These are phyloP conservation scores for Colletotrichum lupini DNA, from an alignment of 2,329 filamentous ascomycete species.

Conservation along the genomic window DNA sequence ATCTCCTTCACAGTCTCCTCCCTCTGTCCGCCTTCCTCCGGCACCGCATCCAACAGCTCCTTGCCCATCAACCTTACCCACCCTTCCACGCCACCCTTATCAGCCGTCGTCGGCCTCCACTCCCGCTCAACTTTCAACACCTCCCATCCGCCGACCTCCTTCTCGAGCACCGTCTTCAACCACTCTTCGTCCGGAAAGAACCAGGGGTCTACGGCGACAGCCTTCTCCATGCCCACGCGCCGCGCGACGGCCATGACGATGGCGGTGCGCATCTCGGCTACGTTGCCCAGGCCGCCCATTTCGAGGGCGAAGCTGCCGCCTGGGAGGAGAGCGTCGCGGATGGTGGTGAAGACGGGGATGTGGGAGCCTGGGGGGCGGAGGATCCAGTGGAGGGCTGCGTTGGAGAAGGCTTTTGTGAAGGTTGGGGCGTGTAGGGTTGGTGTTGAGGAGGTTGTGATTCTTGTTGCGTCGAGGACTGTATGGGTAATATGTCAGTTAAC, in stretches of 20 bases:
- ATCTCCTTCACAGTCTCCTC: slow-evolving; percentile 66
- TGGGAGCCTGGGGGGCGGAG: slow-evolving; percentile 58
- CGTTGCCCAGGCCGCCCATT: slow-evolving; percentile 78
- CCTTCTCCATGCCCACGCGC: slow-evolving; percentile 61
- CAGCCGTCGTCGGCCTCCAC: slow-evolving; percentile 72
- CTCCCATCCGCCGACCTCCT: slow-evolving; percentile 57
- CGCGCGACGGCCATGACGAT: slow-evolving; percentile 64
- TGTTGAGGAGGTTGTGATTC: slow-evolving; percentile 43
- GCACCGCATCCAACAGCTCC: slow-evolving; percentile 65
- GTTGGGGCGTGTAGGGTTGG: slow-evolving; percentile 16
- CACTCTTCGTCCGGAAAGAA: slow-evolving; percentile 76
- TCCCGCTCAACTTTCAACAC: slow-evolving; percentile 69
- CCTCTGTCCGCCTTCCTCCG: slow-evolving; percentile 53
- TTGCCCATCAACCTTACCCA: slow-evolving; percentile 75
- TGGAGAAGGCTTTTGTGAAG: slow-evolving; percentile 72
- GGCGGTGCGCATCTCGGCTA: slow-evolving; percentile 70
- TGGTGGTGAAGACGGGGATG: slow-evolving; percentile 62
- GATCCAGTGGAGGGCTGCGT: slow-evolving; percentile 76
- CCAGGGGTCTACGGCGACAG: slow-evolving; percentile 69
- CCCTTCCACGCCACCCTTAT: slow-evolving; percentile 69
- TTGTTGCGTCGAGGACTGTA: slow-evolving; percentile 59
- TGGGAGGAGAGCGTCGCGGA: slow-evolving; percentile 62
- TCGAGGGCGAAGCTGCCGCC: slow-evolving; percentile 74
- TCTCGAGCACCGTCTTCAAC: slow-evolving; percentile 57
- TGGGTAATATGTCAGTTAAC: background rate